Evolutionary conservation across 345 rosid species (phyloP), one percentile per base, ranked within the genome.

Genomic region (Populus simonii): DNA sequence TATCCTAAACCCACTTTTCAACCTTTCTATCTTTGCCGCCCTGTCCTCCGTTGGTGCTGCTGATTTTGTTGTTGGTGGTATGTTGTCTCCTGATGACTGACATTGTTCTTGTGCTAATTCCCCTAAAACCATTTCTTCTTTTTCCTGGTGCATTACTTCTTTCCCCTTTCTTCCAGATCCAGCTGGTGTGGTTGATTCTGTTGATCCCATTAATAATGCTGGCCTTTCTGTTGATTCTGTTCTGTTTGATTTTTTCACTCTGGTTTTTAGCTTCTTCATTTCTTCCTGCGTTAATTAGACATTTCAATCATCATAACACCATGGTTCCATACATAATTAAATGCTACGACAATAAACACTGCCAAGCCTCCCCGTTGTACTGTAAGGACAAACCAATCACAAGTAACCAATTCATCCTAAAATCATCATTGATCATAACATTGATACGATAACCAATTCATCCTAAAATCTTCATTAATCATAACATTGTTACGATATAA

Each of bases 1-100:
- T 77, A 93, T 82, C 78, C 87, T 88, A 89, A 96, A 93, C 65
- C 94, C 96, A 73, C 90, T 89, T 84, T 85, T 93, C 79, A 89
- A 87, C 83, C 97, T 83, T 74, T 88, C 79, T 77, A 83, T 83
- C 83, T 82, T 84, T 49, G 86, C 80, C 55, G 88, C 87, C 51
- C 80, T 89, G 76, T 82, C 87, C 82, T 86, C 92, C 39, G 74
- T 35, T 66, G 78, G 76, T 73, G 62, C 9, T 74, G 77, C 18
- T 36, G 68, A 55, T 65, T 62, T 20, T 75, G 47, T 43, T 68
- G 76, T 80, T 41, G 80, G 78, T 38, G 73, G 51, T 59, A 71
- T 78, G 33, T 45, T 38, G 73, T 79, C 43, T 77, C 35, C 77
- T 59, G 65, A 59, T 43, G 31, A 62, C 62, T 71, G 41, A 45